Evolutionary conservation across 495 filamentous ascomycete genomes (phyloP).

Genomic region (Xylaria palmicola): DNA sequence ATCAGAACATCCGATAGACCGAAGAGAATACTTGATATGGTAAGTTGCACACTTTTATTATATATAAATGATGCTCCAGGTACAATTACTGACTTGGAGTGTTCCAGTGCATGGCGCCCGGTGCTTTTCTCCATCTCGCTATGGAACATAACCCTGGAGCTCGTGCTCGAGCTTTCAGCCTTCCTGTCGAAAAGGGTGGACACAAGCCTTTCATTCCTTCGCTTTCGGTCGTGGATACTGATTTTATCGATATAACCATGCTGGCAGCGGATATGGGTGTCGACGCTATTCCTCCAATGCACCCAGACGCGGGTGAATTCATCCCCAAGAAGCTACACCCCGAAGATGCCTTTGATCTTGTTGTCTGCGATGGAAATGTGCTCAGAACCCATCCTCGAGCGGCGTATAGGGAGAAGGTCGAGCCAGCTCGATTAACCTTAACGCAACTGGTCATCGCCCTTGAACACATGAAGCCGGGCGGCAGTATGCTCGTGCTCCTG

Average conservation of each 20-base stretch:
- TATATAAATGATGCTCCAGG: no score
- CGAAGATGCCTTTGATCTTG: constrained; percentile 46
- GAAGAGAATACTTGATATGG: constrained; percentile 50
- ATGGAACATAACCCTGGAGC: constrained; percentile 39
- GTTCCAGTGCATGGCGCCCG: constrained; percentile 61
- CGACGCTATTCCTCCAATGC: constrained; percentile 35
- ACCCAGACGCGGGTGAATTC: constrained; percentile 47
- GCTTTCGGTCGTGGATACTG: constrained; percentile 15
- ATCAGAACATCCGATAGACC: constrained; percentile 33
- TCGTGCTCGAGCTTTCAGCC: constrained; percentile 40
- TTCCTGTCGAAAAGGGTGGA: constrained; percentile 42
- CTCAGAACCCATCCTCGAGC: constrained; percentile 46
- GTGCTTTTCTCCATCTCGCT: constrained; percentile 45
- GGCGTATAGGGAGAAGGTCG: constrained; percentile 39
- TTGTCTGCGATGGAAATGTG: constrained; percentile 59
- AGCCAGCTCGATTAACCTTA: constrained; percentile 40
- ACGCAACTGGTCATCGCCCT: constrained; percentile 52
- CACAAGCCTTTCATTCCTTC: constrained; percentile 40
- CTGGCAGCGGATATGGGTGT: constrained; percentile 52
- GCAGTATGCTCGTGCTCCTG: constrained; percentile 50
- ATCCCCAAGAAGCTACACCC: constrained; percentile 27
- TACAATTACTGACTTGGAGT: no score
- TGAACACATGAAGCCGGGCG: constrained; percentile 40
- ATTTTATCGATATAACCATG: constrained; percentile 55
- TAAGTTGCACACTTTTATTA: no score